Base-by-base conservation (phyloP, 805 yeast genomes). In the Kluyveromyces starmeri region DNA sequence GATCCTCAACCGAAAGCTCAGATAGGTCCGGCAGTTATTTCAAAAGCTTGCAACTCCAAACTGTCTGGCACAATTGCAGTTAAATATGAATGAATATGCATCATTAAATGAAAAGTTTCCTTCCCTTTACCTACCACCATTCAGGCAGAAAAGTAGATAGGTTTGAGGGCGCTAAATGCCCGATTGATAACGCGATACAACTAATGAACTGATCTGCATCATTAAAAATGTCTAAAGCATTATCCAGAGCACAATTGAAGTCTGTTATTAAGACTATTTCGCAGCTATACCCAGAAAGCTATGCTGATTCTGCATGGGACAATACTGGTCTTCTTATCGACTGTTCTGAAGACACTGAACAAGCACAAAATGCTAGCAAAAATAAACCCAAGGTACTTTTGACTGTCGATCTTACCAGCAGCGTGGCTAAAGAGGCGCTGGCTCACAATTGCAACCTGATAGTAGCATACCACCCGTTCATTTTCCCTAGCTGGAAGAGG, bases 281-380 rank as follows among this genome's bases (percentile, higher is more conserved):
- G 51, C 75, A 71, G 43, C 62, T 77, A n/a, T 92, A 83, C 51
- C 98, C 98, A 2, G 55, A 71, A 11, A 71, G 71, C 28, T 70
- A 82, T 40, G 96, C 97, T 0, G 97, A 89, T 48, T 65, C 68
- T 14, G 58, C 86, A 3, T 92, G 98, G 98, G 98, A 92, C 52
- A 92, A 92, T 56, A 88, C 96, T 0, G 98, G 98, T 1, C 65
- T 92, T 21, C 59, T 92, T 28, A 79, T 92, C 7, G 95, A 88
- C 50, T 61, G 89, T 22, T 59, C 75, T 8, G 43, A 54, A 4
- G 59, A 53, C 2, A 48, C 47, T 3, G 40, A 20, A 16, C 17
- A 14, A 7, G 39, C 45, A 3, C 38, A 43, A 1, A 20, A 46
- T 3, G n/a, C n/a, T n/a, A 34, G 38, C 3, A 34, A 41, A 7